Conservation (phyloP, 2,329 filamentous ascomycete species). For the Apiospora hydei region DNA sequence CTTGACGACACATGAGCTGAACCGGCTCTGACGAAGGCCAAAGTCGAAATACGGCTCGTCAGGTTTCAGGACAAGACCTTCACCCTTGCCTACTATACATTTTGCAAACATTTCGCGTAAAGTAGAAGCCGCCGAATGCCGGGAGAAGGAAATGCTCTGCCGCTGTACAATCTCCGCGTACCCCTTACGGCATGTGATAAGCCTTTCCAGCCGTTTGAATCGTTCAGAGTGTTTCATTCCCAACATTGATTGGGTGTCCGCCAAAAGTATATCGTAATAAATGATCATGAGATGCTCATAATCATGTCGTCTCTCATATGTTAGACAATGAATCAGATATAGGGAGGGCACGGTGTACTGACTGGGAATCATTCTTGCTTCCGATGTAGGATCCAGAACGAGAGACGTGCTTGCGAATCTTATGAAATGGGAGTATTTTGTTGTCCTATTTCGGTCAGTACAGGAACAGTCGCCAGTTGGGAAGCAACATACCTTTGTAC, state of each 20-base stretch:
- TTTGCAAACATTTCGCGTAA: slow-evolving; percentile 72
- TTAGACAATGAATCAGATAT: neutral
- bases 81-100: slow-evolving; percentile 70
- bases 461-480: slow-evolving; percentile 27
- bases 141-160: slow-evolving; percentile 71
- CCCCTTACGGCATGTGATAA: slow-evolving; percentile 63
- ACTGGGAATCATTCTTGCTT: slow-evolving; percentile 73
- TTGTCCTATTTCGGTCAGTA: slow-evolving; percentile 50
- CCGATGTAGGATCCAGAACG: slow-evolving; percentile 76
- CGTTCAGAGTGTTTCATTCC: slow-evolving; percentile 63
- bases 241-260: slow-evolving; percentile 62
- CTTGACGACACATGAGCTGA: slow-evolving; percentile 71
- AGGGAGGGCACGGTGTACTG: slow-evolving; percentile 38
- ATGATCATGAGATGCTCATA: slow-evolving; percentile 68
- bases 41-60: slow-evolving; percentile 79
- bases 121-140: slow-evolving; percentile 55
- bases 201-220: slow-evolving; percentile 63
- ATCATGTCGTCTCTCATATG: slow-evolving; percentile 51
- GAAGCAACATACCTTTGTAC: slow-evolving; percentile 57
- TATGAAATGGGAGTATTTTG: slow-evolving; percentile 77
- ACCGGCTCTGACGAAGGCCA: slow-evolving; percentile 31
- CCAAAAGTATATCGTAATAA: slow-evolving; percentile 64
- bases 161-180: slow-evolving; percentile 72
- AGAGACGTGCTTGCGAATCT: slow-evolving; percentile 80
- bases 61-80: slow-evolving; percentile 84